Evolutionary conservation across 306 rosid species (phyloP), one percentile per base, ranked within the genome.

Genomic region (Vigna unguiculata): DNA sequence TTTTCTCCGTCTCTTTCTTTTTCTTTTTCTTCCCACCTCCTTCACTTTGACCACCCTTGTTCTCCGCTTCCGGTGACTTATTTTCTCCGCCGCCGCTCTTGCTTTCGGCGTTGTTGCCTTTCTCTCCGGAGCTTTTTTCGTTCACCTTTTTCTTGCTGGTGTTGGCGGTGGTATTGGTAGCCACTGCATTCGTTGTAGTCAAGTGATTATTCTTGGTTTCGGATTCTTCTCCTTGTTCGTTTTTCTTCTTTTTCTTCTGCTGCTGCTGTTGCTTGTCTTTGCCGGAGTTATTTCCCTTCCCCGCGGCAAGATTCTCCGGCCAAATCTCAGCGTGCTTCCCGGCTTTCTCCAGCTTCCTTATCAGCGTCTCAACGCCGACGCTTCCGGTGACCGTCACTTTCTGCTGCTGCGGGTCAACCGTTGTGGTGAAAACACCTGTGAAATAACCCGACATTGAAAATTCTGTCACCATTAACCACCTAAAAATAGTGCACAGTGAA

Each of bases 251-350:
- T 28, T 28, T 28, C 32, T 28, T 41, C 47, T 41, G 45, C 47
- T 41, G 47, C 15, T 43, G 16, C 48, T 81, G 17, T 20, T 59
- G 16, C 65, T 59, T 36, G 12, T 45, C 21, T 48, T 83, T 82
- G 48, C 65, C 70, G 6, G 88, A 24, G 55, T 75, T 71, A 16
- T 78, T 85, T 20, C 47, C 90, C 77, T 85, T 81, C 1, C 78
- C 86, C 46, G 14, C 46, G 24, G 78, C 32, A 13, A 49, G 72
- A 24, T 74, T 88, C 65, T 81, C 94, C 38, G 89, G 91, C 97
- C 91, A 93, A 45, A 87, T 74, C 84, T 91, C 94, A 0, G 93
- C 97, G 9, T 74, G 89, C 69, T 94, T 91, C 6, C 98, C 96
- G 7, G 90, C 83, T 76, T 89, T 94, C 10, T 55, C 55, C 19